Percentiles rank a stretch among this genome's conserved stretches.
Conservation (phyloP, 805 yeast genomes). For the Debaryomyces hansenii region DNA sequence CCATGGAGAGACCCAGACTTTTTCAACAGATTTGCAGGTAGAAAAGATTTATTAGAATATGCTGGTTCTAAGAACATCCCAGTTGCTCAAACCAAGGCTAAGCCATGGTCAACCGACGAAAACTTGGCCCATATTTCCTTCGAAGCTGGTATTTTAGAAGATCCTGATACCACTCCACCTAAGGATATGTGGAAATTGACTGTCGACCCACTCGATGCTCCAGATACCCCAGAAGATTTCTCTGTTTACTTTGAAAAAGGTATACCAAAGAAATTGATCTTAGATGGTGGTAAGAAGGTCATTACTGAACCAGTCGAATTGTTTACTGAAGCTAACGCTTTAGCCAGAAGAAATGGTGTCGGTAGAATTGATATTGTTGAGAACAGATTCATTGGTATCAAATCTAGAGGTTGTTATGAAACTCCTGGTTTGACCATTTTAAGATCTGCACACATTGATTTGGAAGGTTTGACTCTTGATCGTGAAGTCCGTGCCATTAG, state of each 20-base stretch:
- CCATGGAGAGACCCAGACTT: slow-evolving; percentile 99
- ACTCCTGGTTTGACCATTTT: slow-evolving; percentile 96
- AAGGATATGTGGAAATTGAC: slow-evolving; percentile 99
- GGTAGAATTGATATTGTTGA: slow-evolving; percentile 99
- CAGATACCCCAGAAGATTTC: slow-evolving; percentile 88
- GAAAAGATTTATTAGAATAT: slow-evolving; percentile 92
- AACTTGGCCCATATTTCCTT: slow-evolving; percentile 98
- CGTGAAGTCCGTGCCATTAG: slow-evolving; percentile 97
- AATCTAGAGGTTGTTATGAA: slow-evolving; percentile 99
- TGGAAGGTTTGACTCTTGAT: slow-evolving; percentile 95
- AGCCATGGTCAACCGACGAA: slow-evolving; percentile 99
- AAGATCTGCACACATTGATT: slow-evolving; percentile 91
- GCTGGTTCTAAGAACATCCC: slow-evolving; percentile 91
- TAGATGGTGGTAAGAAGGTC: slow-evolving; percentile 56
- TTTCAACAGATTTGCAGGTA: slow-evolving; percentile 95
- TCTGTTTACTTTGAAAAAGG: slow-evolving; percentile 82
- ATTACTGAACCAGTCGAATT: slow-evolving; percentile 89
- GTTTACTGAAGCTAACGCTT: slow-evolving; percentile 87
- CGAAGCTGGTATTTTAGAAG: slow-evolving; percentile 99
- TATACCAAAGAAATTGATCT: slow-evolving; percentile 76
- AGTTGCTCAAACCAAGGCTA: slow-evolving; percentile 95
- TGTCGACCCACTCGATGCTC: slow-evolving; percentile 94
- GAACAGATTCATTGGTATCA: slow-evolving; percentile 97
- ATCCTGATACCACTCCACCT: slow-evolving; percentile 98
- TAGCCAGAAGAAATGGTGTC: slow-evolving; percentile 99